Evolutionary conservation across 257 asterid genomes (phyloP), one percentile per base, ranked within the genome.

Genomic region (Solanum tacnaense): DNA sequence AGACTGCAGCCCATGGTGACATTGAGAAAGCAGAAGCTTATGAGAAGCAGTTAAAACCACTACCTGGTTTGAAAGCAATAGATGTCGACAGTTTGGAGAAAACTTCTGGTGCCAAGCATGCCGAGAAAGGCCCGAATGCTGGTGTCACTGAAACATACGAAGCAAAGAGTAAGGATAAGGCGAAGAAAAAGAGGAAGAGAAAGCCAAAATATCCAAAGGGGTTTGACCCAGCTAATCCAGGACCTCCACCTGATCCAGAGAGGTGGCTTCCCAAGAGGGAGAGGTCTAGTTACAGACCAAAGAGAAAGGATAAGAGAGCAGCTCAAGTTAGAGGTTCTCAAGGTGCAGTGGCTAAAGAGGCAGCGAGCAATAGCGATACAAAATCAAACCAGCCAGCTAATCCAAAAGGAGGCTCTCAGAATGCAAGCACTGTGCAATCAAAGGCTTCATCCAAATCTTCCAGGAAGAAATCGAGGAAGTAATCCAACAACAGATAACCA

Each of bases 251-350:
- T 1, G 99, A 97, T 89, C 99, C 98, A 1, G 99, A 97, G 85
- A 93, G 99, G 92, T 97, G 99, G 99, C 93, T 97, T 32, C 99
- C 99, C 5, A 96, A 91, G 95, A 92, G 98, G 92, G 99, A 97
- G 93, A 92, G 99, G 89, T 97, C 99, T 4, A 95, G 95, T 90
- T 96, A 95, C 87, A 92, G 94, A 82, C 99, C 99, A 12, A 97
- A 97, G 92, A 93, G 99, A 56, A 96, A 95, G 91, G 99, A 97
- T 87, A 96, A 97, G 93, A 91, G 99, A 90, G 98, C 98, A 7
- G 98, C 99, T 56, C 98, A 96, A 87, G 58, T 94, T 41, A 91
- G 99, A 92, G 99, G 99, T 31, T 95, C 99, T 82, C 99, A 96
- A 89, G 99, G 99, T 56, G 96, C 98, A 15, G 98, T 96, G 89